Percentiles rank a stretch among this genome's conserved stretches.
phyloP scores from a whole-genome alignment of 768 basidiomycete species.

The Favolaschia claudopus region DNA sequence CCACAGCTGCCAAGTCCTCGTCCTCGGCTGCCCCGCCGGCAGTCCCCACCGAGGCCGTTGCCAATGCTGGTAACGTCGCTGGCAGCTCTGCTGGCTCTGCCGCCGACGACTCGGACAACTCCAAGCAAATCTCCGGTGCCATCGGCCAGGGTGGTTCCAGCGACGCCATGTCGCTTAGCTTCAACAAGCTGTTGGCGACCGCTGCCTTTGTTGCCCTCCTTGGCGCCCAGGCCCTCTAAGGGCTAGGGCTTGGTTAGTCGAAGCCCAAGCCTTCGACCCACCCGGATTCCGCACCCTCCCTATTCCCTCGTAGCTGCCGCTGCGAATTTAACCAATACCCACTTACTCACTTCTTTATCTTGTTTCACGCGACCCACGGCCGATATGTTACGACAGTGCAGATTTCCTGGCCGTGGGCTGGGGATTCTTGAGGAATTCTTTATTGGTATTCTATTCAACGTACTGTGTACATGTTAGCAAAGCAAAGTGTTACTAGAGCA shows the following conservation, averaged over 20 bases:
- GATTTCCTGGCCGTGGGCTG: constrained; percentile 11
- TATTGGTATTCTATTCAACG: too few species aligned
- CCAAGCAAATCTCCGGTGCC: not conserved
- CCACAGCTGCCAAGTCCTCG: constrained; percentile 2
- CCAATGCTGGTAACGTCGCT: not conserved
- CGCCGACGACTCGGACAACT: not conserved
- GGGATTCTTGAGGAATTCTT: constrained; percentile 18
- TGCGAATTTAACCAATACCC: not conserved
- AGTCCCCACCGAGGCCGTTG: not conserved
- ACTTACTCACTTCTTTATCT: not conserved
- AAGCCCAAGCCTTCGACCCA: not conserved
- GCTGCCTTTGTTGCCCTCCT: constrained; percentile 1
- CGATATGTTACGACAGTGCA: not conserved
- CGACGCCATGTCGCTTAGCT: not conserved
- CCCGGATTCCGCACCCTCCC: not conserved
- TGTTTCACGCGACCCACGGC: constrained; percentile 2
- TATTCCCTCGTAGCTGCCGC: not conserved
- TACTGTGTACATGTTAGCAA: constrained; percentile 21
- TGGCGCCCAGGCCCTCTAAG: constrained; percentile 6
- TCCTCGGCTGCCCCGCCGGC: not conserved
- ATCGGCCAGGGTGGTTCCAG: constrained; percentile 1
- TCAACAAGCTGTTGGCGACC: constrained; percentile 2
- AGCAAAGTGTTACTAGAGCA: too few species aligned
- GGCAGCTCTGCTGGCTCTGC: not conserved
- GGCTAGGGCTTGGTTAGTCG: not conserved